A percentile compares a stretch with the other conserved stretches of the same genome.
These are phyloP conservation scores for Colletotrichum sp. DNA, from an alignment of 2,329 filamentous ascomycete genomes.

Conservation along the genomic window DNA sequence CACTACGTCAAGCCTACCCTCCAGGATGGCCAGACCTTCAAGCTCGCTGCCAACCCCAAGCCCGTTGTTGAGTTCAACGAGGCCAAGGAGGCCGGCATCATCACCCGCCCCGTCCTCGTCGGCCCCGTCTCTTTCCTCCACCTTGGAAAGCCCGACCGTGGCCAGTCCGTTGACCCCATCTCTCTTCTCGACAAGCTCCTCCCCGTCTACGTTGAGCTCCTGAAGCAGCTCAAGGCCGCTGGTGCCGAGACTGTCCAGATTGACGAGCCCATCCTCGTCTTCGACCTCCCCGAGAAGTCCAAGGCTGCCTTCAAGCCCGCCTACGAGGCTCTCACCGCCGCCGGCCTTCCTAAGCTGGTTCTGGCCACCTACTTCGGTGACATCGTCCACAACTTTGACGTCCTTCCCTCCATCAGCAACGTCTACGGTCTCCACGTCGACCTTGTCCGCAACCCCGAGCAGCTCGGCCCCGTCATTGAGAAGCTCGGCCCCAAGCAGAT, in stretches of 20 bases:
- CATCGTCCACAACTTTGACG: constrained; percentile 97
- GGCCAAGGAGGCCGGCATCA: constrained; percentile 95
- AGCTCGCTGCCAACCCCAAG: constrained; percentile 86
- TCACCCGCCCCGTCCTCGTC: constrained; percentile 90
- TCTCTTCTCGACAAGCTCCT: constrained; percentile 91
- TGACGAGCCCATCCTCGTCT: constrained; percentile 96
- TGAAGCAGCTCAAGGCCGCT: constrained; percentile 91
- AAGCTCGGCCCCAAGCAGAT: constrained; percentile 88
- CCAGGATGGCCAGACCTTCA: constrained; percentile 96
- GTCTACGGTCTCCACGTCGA: constrained; percentile 87
- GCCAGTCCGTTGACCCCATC: constrained; percentile 90
- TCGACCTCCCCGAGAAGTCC: constrained; percentile 86
- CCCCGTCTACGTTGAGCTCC: constrained; percentile 92
- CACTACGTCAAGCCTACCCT: constrained; percentile 99
- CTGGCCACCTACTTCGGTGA: constrained; percentile 99
- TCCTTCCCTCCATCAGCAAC: constrained; percentile 70
- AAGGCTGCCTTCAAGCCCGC: constrained; percentile 98
- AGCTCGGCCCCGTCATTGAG: constrained; percentile 84
- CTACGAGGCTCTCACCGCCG: constrained; percentile 84
- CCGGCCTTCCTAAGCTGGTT: constrained; percentile 86
- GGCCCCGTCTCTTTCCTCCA: constrained; percentile 97
- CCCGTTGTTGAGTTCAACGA: constrained; percentile 93
- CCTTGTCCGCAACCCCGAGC: constrained; percentile 97
- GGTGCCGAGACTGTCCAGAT: constrained; percentile 98
- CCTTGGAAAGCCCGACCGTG: constrained; percentile 98